Conservation (phyloP, 257 asterid genomes). For the Coffea canephora region DNA sequence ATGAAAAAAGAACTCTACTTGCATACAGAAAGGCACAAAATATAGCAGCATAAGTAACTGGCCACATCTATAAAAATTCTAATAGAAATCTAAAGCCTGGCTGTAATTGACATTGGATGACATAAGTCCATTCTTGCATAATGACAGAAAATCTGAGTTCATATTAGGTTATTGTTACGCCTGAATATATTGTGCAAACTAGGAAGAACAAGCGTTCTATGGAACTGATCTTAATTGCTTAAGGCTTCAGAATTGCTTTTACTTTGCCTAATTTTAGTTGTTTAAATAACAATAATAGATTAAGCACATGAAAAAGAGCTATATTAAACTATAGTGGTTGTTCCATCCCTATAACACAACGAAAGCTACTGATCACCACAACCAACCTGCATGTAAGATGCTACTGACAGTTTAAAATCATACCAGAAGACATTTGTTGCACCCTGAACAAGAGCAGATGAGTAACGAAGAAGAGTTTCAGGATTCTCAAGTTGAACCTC, state of each 20-base stretch:
- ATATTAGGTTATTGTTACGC: neutral
- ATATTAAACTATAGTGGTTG: neutral
- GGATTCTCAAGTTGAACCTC: conserved; percentile 77
- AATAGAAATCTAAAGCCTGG: conserved; percentile 1
- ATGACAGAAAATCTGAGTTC: neutral
- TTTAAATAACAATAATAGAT: conserved; percentile 1
- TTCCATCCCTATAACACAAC: neutral
- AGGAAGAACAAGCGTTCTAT: neutral
- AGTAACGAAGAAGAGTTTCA: conserved; percentile 78
- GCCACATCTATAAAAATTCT: neutral
- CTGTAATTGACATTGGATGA: neutral
- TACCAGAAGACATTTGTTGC: conserved; percentile 97
- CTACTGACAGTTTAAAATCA: conserved; percentile 26
- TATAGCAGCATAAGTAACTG: neutral
- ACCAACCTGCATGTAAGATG: neutral
- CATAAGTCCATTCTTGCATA: neutral
- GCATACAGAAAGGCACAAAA: neutral
- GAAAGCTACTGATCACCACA: neutral
- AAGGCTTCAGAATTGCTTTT: neutral
- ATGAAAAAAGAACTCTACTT: neutral
- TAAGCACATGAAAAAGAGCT: conserved; percentile 6
- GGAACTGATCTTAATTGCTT: neutral
- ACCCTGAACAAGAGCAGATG: conserved; percentile 94
- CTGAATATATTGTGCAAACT: neutral
- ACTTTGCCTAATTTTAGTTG: neutral